phyloP scores from a whole-genome alignment of 192 early-diverging fungal genomes.

The Coemansia sp. region DNA sequence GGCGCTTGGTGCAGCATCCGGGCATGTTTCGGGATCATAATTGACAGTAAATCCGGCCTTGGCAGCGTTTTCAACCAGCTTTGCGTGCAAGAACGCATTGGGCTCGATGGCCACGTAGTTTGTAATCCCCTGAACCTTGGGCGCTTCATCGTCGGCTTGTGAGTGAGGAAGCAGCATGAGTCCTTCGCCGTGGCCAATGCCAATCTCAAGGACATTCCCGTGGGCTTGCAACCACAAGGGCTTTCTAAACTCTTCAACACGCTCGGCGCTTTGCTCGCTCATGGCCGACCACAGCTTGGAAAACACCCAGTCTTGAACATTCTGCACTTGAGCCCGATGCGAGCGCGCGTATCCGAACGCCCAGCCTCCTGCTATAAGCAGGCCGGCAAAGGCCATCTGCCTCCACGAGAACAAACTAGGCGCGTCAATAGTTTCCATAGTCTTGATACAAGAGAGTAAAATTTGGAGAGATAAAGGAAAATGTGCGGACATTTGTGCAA shows the following conservation, averaged over 20 bases:
- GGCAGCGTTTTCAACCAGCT: constrained; percentile 20
- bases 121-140: constrained; percentile 1
- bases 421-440: not conserved
- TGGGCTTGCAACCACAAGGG: constrained; percentile 33
- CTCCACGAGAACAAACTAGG: constrained; percentile 1
- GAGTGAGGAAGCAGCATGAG: constrained; percentile 12
- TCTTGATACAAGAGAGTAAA: not conserved
- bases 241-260: constrained; percentile 15
- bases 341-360: not conserved
- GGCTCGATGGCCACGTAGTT: constrained; percentile 35
- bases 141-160: not conserved
- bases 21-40: constrained; percentile 27
- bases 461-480: not conserved
- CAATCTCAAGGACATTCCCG: constrained; percentile 40
- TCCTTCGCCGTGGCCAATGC: constrained; percentile 31
- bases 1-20: constrained; percentile 1
- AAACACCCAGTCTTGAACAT: constrained; percentile 31
- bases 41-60: constrained; percentile 21
- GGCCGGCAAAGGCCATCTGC: not conserved
- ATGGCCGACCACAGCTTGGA: constrained; percentile 27
- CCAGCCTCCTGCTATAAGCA: not conserved
- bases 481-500: no score
- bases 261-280: constrained; percentile 8
- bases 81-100: constrained; percentile 18
- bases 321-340: not conserved